Percentiles rank a stretch among this genome's conserved stretches.
phyloP scores from a whole-genome alignment of 1,284 basidiomycete genomes.

The Cutaneotrichosporon arboriforme region DNA sequence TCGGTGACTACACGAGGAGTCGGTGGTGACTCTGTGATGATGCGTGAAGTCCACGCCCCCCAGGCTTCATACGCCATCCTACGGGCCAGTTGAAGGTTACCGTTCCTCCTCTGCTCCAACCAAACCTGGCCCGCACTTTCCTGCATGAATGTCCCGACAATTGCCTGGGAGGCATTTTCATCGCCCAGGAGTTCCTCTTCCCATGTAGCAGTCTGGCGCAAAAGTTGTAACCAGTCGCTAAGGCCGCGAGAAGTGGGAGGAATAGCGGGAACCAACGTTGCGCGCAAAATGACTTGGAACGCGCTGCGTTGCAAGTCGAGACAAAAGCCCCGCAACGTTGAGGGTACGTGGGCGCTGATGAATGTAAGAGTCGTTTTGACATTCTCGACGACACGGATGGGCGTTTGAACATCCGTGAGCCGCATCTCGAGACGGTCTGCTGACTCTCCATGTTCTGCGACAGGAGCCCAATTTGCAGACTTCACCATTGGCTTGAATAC shows the following conservation, averaged over 20 bases:
- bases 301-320: slow-evolving; percentile 5
- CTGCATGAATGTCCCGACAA: slow-evolving; percentile 43
- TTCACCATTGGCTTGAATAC: background rate
- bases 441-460: too few relatives aligned
- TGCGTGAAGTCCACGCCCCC: background rate
- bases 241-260: slow-evolving; percentile 55
- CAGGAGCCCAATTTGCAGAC: too few relatives aligned
- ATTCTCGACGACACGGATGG: too few relatives aligned
- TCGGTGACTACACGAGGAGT: too few relatives aligned
- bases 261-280: slow-evolving; percentile 61
- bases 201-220: slow-evolving; percentile 56
- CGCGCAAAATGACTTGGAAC: slow-evolving; percentile 54
- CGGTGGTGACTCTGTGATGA: background rate
- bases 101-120: slow-evolving; percentile 18
- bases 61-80: background rate
- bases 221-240: slow-evolving; percentile 58
- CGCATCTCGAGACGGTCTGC: too few relatives aligned
- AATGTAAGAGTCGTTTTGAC: slow-evolving; percentile 21
- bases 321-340: slow-evolving; percentile 8
- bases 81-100: slow-evolving; percentile 3
- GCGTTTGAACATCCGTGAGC: too few relatives aligned
- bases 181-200: slow-evolving; percentile 54
- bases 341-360: background rate
- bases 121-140: slow-evolving; percentile 49
- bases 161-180: background rate